phyloP scores from a whole-genome alignment of 2,329 filamentous ascomycete genomes.

The Penicillium sp. region DNA sequence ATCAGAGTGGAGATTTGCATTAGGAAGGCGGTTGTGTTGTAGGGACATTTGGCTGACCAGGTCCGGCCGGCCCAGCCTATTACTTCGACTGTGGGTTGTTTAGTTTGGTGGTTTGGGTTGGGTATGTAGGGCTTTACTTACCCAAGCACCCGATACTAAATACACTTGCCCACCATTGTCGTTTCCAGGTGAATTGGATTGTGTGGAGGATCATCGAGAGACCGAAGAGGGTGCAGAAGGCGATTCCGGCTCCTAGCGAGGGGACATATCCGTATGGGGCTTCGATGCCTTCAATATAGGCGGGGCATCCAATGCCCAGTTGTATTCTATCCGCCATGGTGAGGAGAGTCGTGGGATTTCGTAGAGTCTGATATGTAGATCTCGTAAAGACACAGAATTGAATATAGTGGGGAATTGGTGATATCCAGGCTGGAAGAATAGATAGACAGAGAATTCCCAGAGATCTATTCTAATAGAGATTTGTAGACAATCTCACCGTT shows the following conservation, averaged over 20 bases:
- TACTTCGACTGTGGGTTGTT: conserved; percentile 35
- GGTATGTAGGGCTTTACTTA: conserved; percentile 17
- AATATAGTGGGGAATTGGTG: not conserved
- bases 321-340: conserved; percentile 12
- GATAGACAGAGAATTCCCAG: not conserved
- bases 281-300: conserved; percentile 23
- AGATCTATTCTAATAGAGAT: not conserved
- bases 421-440: not conserved
- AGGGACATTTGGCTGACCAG: conserved; percentile 50
- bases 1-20: conserved; percentile 49
- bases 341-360: not conserved
- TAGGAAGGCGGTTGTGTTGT: conserved; percentile 49
- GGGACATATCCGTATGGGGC: conserved; percentile 37
- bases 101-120: not conserved
- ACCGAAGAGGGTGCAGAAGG: conserved; percentile 34
- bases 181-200: conserved; percentile 36
- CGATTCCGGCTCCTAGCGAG: conserved; percentile 34
- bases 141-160: conserved; percentile 38
- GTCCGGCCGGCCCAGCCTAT: conserved; percentile 50
- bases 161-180: conserved; percentile 40
- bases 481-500: not conserved
- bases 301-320: conserved; percentile 25
- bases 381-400: not conserved
- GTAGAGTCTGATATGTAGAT: not conserved
- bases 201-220: conserved; percentile 37